phyloP scores from a whole-genome alignment of 306 rosid genomes.

The Vachellia pachyceras region DNA sequence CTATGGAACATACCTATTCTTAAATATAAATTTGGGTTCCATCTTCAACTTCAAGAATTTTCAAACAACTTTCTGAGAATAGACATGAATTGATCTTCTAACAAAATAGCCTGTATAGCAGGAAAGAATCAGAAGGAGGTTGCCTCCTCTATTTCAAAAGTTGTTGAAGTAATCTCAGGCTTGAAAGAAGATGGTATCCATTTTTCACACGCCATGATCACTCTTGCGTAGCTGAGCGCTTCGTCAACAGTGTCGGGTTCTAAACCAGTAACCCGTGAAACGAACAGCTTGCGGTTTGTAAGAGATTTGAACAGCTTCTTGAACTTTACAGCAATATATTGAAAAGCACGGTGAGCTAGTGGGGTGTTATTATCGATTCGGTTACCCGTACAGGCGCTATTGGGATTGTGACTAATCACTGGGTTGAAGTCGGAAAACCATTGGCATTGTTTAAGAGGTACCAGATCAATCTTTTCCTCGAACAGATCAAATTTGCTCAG shows the following conservation, averaged over 20 bases:
- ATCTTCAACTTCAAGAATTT: conserved; percentile 27
- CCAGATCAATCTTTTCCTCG: conserved; percentile 58
- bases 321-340: conserved; percentile 72
- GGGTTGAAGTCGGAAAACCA: conserved; percentile 80
- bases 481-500: conserved; percentile 74
- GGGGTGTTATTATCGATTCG: conserved; percentile 50
- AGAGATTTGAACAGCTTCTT: conserved; percentile 57
- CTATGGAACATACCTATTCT: not conserved
- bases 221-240: conserved; percentile 77
- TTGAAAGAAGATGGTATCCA: conserved; percentile 48
- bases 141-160: conserved; percentile 48
- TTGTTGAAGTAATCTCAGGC: conserved; percentile 48
- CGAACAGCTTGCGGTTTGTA: conserved; percentile 66
- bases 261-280: conserved; percentile 62
- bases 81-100: not conserved
- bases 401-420: conserved; percentile 42
- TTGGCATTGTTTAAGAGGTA: conserved; percentile 64
- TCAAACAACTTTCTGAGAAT: not conserved
- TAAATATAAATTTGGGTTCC: not conserved
- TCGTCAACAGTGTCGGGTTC: conserved; percentile 64
- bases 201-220: conserved; percentile 55
- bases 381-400: conserved; percentile 33
- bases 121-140: conserved; percentile 36
- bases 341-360: conserved; percentile 63
- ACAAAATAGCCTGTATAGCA: not conserved